phyloP scores from a whole-genome alignment of 1,284 basidiomycete genomes.

The Vanrija sp. region DNA sequence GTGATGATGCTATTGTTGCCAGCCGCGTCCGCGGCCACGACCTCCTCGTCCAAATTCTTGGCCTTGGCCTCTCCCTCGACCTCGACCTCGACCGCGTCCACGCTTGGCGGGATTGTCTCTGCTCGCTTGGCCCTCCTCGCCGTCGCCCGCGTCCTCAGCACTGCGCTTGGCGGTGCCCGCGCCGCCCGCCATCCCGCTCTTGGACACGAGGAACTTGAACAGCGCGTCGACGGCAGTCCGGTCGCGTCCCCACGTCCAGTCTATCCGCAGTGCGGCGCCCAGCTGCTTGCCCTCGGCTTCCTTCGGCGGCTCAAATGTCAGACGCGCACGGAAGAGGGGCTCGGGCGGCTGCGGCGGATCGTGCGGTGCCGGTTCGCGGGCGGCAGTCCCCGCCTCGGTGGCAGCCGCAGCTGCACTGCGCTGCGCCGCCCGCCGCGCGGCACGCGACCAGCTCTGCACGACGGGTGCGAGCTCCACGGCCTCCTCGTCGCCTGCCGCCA shows the following conservation, averaged over 20 bases:
- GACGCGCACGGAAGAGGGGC: slow-evolving; percentile 33
- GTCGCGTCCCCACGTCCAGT: slow-evolving; percentile 65
- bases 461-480: slow-evolving; percentile 51
- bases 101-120: not conserved
- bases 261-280: slow-evolving; percentile 49
- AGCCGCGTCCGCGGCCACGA: not conserved
- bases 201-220: slow-evolving; percentile 57
- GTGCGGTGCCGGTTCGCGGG: not conserved
- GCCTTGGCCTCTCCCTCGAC: not conserved
- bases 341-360: not conserved
- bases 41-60: not conserved
- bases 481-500: not conserved
- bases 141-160: not conserved
- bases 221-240: slow-evolving; percentile 64
- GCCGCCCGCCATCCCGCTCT: slow-evolving; percentile 31
- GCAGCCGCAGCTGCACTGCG: not conserved
- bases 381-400: too few species aligned
- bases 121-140: not conserved
- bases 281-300: not conserved
- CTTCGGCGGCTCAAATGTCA: slow-evolving; percentile 8
- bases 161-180: slow-evolving; percentile 2
- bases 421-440: slow-evolving; percentile 53
- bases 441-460: slow-evolving; percentile 69
- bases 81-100: not conserved
- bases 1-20: not conserved